Evolutionary conservation across 2,329 filamentous ascomycete species (phyloP).

Genomic region (Chaetomium strumarium): DNA sequence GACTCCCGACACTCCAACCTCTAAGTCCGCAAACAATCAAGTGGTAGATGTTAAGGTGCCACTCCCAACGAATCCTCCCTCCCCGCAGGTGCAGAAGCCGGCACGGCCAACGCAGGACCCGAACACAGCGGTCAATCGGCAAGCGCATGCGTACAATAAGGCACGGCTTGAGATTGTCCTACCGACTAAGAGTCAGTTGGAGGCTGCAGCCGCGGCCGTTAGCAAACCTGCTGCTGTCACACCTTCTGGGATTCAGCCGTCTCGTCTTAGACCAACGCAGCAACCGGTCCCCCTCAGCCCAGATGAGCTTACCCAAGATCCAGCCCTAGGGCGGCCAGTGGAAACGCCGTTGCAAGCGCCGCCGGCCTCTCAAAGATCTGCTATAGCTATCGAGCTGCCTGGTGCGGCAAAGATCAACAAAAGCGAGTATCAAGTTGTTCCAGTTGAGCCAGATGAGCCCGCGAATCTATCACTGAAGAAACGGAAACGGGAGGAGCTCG

Average conservation of each 20-base stretch:
- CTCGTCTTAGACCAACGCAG: neutral
- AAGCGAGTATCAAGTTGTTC: constrained; percentile 47
- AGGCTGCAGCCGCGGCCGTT: constrained; percentile 16
- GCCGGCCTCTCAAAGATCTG: constrained; percentile 21
- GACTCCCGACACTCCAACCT: constrained; percentile 31
- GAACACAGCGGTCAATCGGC: constrained; percentile 18
- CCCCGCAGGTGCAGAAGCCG: constrained; percentile 18
- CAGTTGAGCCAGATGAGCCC: constrained; percentile 43
- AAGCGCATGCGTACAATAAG: constrained; percentile 32
- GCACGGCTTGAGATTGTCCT: constrained; percentile 44
- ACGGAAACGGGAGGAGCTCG: constrained; percentile 43
- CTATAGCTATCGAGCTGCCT: constrained; percentile 45
- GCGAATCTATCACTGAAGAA: constrained; percentile 47
- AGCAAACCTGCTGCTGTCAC: constrained; percentile 4
- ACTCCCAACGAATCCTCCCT: constrained; percentile 30
- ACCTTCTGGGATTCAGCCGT: neutral
- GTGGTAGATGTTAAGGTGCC: constrained; percentile 19
- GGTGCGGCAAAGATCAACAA: constrained; percentile 39
- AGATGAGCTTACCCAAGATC: constrained; percentile 11
- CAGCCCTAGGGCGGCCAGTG: neutral
- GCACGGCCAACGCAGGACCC: constrained; percentile 18
- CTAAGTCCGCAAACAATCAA: constrained; percentile 28
- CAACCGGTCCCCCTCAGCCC: constrained; percentile 15
- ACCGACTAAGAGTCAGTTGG: constrained; percentile 36
- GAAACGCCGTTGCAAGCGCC: constrained; percentile 15